Conservation (phyloP, 106 monocot species). For the Dendrobium nobile region DNA sequence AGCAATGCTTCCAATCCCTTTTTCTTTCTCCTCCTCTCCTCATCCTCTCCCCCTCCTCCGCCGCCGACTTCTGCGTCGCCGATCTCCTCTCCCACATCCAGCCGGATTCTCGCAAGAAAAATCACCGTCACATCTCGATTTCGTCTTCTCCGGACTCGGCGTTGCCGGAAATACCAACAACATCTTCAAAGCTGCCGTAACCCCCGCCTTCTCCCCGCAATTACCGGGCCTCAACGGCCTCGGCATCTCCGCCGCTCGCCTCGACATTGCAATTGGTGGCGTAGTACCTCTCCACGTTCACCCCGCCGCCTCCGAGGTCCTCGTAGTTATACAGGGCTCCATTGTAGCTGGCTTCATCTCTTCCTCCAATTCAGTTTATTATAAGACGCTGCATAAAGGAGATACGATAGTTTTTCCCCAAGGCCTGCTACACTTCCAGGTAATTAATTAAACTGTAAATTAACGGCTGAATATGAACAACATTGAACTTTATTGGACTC, state of each 20-base stretch:
- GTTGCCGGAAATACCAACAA: slow-evolving; percentile 42
- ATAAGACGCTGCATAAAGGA: slow-evolving; percentile 28
- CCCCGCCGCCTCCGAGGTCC: slow-evolving; percentile 61
- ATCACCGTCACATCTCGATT: slow-evolving; percentile 36
- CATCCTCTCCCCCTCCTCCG: slow-evolving; percentile 21
- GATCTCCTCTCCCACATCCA: slow-evolving; percentile 45
- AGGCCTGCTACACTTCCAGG: slow-evolving; percentile 74
- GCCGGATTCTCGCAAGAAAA: slow-evolving; percentile 55
- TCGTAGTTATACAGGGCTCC: slow-evolving; percentile 42
- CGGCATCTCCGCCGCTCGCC: slow-evolving; percentile 71
- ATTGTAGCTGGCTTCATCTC: slow-evolving; percentile 69
- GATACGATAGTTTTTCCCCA: slow-evolving; percentile 77
- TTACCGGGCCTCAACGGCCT: slow-evolving; percentile 41
- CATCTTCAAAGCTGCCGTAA: slow-evolving; percentile 26
- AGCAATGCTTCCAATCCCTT: neutral
- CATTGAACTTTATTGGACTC: no score
- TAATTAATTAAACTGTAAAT: slow-evolving; percentile 22
- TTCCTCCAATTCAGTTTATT: slow-evolving; percentile 46
- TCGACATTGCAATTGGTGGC: slow-evolving; percentile 54
- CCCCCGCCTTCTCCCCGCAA: slow-evolving; percentile 41
- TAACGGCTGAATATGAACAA: no score
- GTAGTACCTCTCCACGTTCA: slow-evolving; percentile 89
- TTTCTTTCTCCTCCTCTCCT: slow-evolving; percentile 23
- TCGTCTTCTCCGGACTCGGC: slow-evolving; percentile 46
- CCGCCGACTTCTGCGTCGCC: slow-evolving; percentile 72